Base-by-base conservation (phyloP, 345 rosid species). In the Linum trigynum region DNA sequence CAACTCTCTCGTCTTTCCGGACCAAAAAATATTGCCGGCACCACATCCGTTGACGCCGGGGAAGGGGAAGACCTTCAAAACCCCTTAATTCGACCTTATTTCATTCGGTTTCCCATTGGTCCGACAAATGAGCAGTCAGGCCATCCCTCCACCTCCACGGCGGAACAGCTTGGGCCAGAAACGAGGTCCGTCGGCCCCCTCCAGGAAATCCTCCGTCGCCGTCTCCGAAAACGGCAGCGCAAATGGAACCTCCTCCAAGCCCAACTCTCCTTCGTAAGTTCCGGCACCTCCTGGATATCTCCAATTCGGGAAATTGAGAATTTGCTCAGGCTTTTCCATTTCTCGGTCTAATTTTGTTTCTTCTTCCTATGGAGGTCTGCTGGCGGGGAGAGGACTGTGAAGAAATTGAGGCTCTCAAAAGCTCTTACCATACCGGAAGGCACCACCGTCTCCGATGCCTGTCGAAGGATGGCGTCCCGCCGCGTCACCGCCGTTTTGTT, bases 401-500 rank as follows among this genome's bases (percentile, higher is more conserved):
- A 89, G 89, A 89, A 87, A 76, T 79, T 95, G 70, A 72, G 91
- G 59, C 69, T 91, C 69, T 91, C 98, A 1, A 95, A 95, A 78
- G 98, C 99, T 64, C 90, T 95, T 0, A 95, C 99, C 5, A 83
- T 95, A 64, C 98, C 99, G 0, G 99, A 91, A 69, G 97, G 89
- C 35, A 91, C 98, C 42, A 83, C 88, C 0, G 91, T 95, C 32
- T 91, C 72, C 0, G 98, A 95, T 64, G 98, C 99, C 48, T 95
- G 96, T 72, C 71, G 90, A 38, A 72, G 99, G 59, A 95, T 95
- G 99, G 87, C 98, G 3, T 84, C 98, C 71, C 85, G 99, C 8
- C 90, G 99, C 37, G 91, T 95, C 0, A 88, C 89, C 66, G 96
- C 99, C 0, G 92, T 88, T 67, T 74, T 95, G 65, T 80, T 95